Evolutionary conservation across 352 stramenopile genomes (phyloP).

Genomic region (Globisporangium nagaii): DNA sequence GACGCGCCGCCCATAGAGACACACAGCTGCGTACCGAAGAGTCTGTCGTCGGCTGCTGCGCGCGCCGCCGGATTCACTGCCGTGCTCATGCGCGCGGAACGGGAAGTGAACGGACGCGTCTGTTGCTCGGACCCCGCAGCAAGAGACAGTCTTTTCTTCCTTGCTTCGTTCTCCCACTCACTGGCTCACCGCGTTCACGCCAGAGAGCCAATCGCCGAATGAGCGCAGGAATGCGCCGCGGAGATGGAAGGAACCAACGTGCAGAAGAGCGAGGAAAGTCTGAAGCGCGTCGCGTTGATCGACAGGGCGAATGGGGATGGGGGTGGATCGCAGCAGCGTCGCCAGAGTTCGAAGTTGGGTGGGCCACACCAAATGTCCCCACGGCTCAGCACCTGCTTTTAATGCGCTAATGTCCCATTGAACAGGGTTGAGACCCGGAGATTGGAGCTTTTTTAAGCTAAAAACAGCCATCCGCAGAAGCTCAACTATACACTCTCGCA

Average conservation of each 20-base stretch:
- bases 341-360: conserved; percentile 6
- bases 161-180: too few species aligned
- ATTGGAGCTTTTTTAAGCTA: neutral
- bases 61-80: conserved; percentile 2
- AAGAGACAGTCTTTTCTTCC: too few species aligned
- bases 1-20: too few species aligned
- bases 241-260: neutral
- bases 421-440: neutral
- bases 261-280: neutral
- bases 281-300: conserved; percentile 1
- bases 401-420: neutral
- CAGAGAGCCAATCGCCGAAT: neutral
- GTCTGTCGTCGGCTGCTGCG: conserved; percentile 11
- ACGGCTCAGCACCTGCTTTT: neutral
- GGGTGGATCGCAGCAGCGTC: conserved; percentile 3
- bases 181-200: too few species aligned
- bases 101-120: too few species aligned
- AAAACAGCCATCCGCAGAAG: too few species aligned
- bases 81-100: conserved; percentile 12
- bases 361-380: neutral
- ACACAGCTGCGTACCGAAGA: conserved; percentile 1
- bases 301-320: too few species aligned
- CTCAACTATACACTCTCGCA: too few species aligned
- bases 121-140: neutral
- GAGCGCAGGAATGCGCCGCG: neutral